Percentiles rank a stretch among this genome's conserved stretches.
Conservation (phyloP, 2,329 filamentous ascomycete species). For the Ceratocystis diversiconidia region DNA sequence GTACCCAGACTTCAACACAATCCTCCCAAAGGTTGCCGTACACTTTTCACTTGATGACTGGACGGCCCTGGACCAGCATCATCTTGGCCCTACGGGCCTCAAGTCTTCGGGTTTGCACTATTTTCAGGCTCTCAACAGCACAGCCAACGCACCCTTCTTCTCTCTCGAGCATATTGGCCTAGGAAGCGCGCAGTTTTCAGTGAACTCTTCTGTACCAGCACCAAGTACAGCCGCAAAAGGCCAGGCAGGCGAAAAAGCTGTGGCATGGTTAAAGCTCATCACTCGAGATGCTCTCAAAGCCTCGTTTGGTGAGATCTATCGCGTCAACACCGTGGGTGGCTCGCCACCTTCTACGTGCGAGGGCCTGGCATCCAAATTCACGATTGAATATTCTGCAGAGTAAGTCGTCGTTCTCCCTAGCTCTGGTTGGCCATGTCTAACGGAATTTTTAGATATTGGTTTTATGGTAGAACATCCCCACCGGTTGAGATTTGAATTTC, state of each 20-base stretch:
- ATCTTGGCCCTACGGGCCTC: constrained; percentile 44
- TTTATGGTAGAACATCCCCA: constrained; percentile 19
- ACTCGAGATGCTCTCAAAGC: constrained; percentile 38
- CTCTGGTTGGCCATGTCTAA: constrained; percentile 13
- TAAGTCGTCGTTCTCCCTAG: constrained; percentile 38
- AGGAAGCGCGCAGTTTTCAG: constrained; percentile 40
- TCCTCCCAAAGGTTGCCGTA: constrained; percentile 54
- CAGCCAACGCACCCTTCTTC: constrained; percentile 61
- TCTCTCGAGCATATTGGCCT: constrained; percentile 46
- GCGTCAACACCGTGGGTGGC: constrained; percentile 73
- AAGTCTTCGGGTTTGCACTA: constrained; percentile 64
- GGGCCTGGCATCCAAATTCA: constrained; percentile 47
- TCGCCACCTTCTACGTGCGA: constrained; percentile 58
- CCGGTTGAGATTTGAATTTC: neutral
- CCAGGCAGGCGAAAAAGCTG: constrained; percentile 49
- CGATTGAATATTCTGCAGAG: constrained; percentile 69
- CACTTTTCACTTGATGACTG: constrained; percentile 32
- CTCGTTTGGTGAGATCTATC: constrained; percentile 61
- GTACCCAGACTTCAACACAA: constrained; percentile 50
- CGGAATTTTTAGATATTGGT: constrained; percentile 27
- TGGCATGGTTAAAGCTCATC: constrained; percentile 66
- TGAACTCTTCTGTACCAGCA: constrained; percentile 46
- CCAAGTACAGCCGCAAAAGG: constrained; percentile 48
- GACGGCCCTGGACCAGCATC: constrained; percentile 17
- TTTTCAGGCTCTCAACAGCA: constrained; percentile 40